A percentile compares a stretch with the other conserved stretches of the same genome.
phyloP scores from a whole-genome alignment of 768 basidiomycete species.

The Tricholomella constricta region DNA sequence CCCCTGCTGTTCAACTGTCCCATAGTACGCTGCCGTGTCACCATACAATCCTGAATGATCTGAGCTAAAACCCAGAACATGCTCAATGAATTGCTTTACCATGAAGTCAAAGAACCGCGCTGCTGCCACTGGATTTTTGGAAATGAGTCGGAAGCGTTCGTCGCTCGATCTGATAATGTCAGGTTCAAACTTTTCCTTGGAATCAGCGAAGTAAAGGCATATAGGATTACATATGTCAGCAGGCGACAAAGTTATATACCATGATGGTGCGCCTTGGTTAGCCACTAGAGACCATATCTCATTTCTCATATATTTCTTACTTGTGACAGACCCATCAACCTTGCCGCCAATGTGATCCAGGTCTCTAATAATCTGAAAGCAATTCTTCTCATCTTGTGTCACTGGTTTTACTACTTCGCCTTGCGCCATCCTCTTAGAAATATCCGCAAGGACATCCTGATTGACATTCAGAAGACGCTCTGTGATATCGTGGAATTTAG shows the following conservation, averaged over 20 bases:
- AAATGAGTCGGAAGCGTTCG: no score
- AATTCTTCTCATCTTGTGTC: constrained; percentile 18
- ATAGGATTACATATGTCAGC: constrained; percentile 35
- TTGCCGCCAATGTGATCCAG: constrained; percentile 15
- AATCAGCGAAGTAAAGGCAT: constrained; percentile 34
- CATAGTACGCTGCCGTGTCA: constrained; percentile 25
- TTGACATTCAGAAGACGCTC: constrained; percentile 4
- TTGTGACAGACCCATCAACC: constrained; percentile 23
- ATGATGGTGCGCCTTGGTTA: constrained; percentile 20
- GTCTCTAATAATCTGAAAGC: constrained; percentile 22
- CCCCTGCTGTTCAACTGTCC: constrained; percentile 33
- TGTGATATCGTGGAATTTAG: no score
- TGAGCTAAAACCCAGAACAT: constrained; percentile 15
- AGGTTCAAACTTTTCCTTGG: constrained; percentile 23
- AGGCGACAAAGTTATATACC: constrained; percentile 41
- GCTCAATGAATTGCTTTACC: no score
- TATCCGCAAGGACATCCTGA: neutral
- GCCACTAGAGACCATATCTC: no score
- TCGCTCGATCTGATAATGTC: constrained; percentile 5
- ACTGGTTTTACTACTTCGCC: constrained; percentile 12
- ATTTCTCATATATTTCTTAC: no score
- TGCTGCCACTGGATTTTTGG: constrained; percentile 28
- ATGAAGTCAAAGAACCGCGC: no score
- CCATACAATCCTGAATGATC: constrained; percentile 29
- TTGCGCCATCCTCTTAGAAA: no score